phyloP scores from a whole-genome alignment of 2,329 filamentous ascomycete species.

The Beauveria rudraprayagi region DNA sequence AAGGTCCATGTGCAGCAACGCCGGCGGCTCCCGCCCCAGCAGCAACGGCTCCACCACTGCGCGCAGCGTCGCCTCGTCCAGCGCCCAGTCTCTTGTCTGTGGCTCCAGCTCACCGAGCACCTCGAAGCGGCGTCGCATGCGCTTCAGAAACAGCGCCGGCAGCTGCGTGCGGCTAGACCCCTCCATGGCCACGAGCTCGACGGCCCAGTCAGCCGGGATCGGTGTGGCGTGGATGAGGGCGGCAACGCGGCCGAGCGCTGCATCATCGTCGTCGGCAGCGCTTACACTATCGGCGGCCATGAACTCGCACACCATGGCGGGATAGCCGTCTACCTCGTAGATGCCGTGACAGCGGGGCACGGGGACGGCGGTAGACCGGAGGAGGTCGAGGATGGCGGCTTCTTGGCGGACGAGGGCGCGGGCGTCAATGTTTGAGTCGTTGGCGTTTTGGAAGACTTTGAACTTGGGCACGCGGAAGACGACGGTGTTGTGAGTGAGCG shows the following conservation, averaged over 20 bases:
- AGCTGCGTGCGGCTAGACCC: not conserved
- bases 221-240: constrained; percentile 12
- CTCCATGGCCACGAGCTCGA: constrained; percentile 13
- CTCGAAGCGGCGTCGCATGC: constrained; percentile 13
- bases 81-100: constrained; percentile 3
- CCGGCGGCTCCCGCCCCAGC: not conserved
- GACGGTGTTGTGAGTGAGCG: constrained; percentile 5
- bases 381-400: constrained; percentile 12
- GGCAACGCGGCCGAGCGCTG: constrained; percentile 11
- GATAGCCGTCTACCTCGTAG: constrained; percentile 12
- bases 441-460: constrained; percentile 13
- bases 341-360: constrained; percentile 7
- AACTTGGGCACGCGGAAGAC: constrained; percentile 13
- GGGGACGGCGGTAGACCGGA: constrained; percentile 4
- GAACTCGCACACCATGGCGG: constrained; percentile 15
- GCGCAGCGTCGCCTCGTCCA: not conserved
- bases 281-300: constrained; percentile 3
- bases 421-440: constrained; percentile 13
- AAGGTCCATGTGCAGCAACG: constrained; percentile 16
- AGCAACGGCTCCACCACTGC: constrained; percentile 10
- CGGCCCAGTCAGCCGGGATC: constrained; percentile 9
- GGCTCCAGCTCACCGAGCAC: constrained; percentile 10
- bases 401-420: constrained; percentile 13
- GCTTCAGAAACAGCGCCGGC: constrained; percentile 6
- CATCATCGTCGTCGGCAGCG: not conserved